A percentile compares a stretch with the other conserved stretches of the same genome.
These are phyloP conservation scores for Gossypium schwendimanii DNA, from an alignment of 441 rosid species.

Conservation along the genomic window DNA sequence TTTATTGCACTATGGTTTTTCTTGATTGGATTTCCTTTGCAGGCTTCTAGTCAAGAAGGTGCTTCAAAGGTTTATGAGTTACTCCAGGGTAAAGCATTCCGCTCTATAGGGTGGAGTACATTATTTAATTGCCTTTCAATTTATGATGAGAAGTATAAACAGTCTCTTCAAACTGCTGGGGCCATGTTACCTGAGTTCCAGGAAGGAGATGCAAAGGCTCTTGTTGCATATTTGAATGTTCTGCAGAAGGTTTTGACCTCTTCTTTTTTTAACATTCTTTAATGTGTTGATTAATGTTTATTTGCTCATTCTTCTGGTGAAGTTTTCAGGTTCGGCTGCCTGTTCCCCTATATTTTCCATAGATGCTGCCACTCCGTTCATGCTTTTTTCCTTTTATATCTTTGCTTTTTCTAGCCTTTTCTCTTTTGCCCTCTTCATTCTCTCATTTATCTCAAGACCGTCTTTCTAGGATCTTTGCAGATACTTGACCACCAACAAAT, in stretches of 20 bases:
- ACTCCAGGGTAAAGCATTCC: constrained; percentile 83
- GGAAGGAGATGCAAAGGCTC: constrained; percentile 96
- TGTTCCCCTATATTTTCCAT: background rate
- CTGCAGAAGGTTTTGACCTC: constrained; percentile 73
- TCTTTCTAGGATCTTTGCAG: background rate
- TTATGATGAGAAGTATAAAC: constrained; percentile 88
- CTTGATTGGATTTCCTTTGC: constrained; percentile 22
- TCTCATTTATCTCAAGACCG: background rate
- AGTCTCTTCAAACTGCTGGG: constrained; percentile 80
- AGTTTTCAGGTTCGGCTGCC: background rate
- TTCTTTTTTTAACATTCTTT: background rate
- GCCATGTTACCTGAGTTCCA: constrained; percentile 83
- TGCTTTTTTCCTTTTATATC: background rate
- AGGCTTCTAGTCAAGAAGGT: constrained; percentile 96
- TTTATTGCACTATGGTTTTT: constrained; percentile 15
- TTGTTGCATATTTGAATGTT: constrained; percentile 91
- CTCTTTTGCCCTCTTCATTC: background rate
- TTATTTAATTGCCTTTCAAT: constrained; percentile 79
- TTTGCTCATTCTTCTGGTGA: background rate
- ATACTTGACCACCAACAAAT: background rate
- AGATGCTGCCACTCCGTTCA: background rate
- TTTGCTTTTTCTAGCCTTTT: background rate
- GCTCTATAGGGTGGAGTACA: constrained; percentile 90
- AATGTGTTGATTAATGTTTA: background rate
- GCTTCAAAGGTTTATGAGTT: constrained; percentile 87